Conservation (phyloP, 106 monocot genomes). For the Allium cepa region DNA sequence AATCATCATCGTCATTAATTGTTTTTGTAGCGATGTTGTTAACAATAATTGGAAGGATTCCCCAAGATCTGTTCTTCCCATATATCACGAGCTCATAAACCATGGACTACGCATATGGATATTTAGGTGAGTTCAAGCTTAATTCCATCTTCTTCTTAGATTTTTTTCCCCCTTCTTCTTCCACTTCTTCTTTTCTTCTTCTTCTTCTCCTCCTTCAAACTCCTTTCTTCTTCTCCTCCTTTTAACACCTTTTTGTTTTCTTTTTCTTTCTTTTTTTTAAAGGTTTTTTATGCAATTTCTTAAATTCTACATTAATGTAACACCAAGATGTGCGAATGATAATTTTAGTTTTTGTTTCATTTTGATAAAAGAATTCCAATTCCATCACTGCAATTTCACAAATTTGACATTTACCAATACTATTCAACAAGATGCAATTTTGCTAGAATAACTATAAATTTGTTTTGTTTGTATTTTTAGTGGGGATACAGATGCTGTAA, state of each 20-base stretch:
- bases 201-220: not conserved
- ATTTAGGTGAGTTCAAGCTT: constrained; percentile 57
- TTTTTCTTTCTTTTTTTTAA: not conserved
- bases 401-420: too few species aligned
- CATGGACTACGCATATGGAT: constrained; percentile 90
- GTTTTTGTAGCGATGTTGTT: constrained; percentile 52
- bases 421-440: too few species aligned
- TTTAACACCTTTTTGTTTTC: not conserved
- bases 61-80: constrained; percentile 48
- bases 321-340: not conserved
- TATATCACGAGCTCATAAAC: constrained; percentile 71
- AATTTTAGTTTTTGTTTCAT: not conserved
- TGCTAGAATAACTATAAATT: too few species aligned
- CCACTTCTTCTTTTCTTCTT: not conserved
- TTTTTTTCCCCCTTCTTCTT: not conserved
- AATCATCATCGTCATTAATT: not conserved
- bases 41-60: constrained; percentile 77
- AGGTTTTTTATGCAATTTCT: not conserved
- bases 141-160: not conserved
- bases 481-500: constrained; percentile 92
- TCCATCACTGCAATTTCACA: too few species aligned
- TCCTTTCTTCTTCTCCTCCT: not conserved
- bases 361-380: constrained; percentile 9
- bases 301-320: not conserved
- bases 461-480: constrained; percentile 22